Conservation (phyloP, 192 early-diverging fungal species). For the Backusella australiensis region DNA sequence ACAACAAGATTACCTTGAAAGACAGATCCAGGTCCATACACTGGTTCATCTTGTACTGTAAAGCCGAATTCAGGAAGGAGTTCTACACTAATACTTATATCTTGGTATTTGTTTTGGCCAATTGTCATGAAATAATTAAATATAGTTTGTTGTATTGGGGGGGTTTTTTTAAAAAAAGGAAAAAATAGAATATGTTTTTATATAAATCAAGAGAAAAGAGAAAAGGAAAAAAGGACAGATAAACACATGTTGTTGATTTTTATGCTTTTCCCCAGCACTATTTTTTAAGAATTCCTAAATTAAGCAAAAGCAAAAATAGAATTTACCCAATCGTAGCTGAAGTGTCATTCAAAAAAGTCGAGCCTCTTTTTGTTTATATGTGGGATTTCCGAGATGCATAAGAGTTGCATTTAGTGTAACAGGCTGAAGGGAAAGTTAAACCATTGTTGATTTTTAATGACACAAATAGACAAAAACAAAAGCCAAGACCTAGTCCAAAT, state of each 20-base stretch:
- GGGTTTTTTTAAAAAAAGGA: not conserved
- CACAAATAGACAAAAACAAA: not conserved
- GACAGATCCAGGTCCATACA: slow-evolving; percentile 29
- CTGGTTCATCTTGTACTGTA: slow-evolving; percentile 20
- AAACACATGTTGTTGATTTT: not conserved
- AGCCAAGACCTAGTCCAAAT: not conserved
- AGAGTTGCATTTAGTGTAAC: not conserved
- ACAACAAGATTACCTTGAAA: slow-evolving; percentile 20
- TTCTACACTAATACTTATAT: slow-evolving; percentile 4
- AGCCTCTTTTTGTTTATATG: not conserved
- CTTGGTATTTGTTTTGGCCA: not conserved
- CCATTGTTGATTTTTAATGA: slow-evolving; percentile 9
- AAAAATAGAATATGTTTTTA: not conserved
- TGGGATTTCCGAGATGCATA: not conserved
- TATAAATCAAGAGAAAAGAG: not conserved
- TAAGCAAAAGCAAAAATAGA: not conserved
- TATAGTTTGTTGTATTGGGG: not conserved
- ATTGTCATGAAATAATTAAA: slow-evolving; percentile 17
- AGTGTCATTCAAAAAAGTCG: not conserved
- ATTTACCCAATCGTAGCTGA: not conserved
- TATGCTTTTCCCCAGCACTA: slow-evolving; percentile 1
- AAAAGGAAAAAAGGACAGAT: not conserved
- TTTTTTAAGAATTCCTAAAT: slow-evolving; percentile 3
- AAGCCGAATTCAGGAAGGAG: slow-evolving; percentile 20
- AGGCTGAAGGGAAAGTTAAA: not conserved